Conservation (phyloP, 768 basidiomycete species). For the Ramaria sp. region DNA sequence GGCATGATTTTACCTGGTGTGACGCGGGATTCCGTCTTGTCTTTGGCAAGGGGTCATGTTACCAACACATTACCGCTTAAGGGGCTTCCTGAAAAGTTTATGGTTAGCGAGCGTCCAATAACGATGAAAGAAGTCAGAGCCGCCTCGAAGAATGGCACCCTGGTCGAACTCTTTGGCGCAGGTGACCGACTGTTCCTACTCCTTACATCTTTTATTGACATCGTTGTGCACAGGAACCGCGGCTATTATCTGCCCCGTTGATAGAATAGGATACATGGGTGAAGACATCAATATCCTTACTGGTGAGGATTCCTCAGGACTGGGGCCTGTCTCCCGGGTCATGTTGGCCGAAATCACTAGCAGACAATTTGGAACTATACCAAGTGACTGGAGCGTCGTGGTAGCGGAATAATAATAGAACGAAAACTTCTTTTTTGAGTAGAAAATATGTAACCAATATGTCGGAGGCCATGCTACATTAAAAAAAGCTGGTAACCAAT, state of each 20-base stretch:
- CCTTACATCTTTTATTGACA: background rate
- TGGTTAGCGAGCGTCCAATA: conserved; percentile 57
- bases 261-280: conserved; percentile 48
- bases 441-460: too few relatives aligned
- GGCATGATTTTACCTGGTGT: conserved; percentile 35
- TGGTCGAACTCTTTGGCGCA: conserved; percentile 40
- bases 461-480: too few relatives aligned
- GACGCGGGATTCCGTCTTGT: conserved; percentile 28
- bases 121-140: conserved; percentile 66
- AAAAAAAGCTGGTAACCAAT: too few relatives aligned
- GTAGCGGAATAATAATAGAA: conserved; percentile 25
- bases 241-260: conserved; percentile 42
- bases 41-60: conserved; percentile 46
- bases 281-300: conserved; percentile 44
- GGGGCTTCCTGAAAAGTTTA: conserved; percentile 43
- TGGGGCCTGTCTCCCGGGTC: conserved; percentile 54
- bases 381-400: conserved; percentile 70
- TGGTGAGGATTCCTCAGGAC: conserved; percentile 43
- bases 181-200: conserved; percentile 16
- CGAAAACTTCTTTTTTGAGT: too few relatives aligned
- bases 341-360: conserved; percentile 39
- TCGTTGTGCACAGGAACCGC: conserved; percentile 28
- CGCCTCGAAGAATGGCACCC: conserved; percentile 28
- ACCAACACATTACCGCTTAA: conserved; percentile 32
- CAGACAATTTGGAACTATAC: conserved; percentile 67